Base-by-base conservation (phyloP, 2,329 filamentous ascomycete genomes). In the Penicillium corylophilum region DNA sequence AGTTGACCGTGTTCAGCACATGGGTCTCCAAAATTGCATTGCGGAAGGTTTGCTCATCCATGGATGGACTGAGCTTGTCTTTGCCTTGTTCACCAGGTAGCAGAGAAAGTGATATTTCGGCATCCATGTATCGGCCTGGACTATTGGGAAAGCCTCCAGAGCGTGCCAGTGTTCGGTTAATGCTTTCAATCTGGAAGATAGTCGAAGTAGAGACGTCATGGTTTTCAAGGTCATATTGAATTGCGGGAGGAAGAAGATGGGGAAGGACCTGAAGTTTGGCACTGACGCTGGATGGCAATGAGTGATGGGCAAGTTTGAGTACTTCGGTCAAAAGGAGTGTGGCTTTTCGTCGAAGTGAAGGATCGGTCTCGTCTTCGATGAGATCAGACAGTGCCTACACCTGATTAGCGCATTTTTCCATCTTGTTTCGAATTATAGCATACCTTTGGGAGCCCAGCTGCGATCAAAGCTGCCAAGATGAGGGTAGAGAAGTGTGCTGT, bases 111-210 rank as follows among this genome's bases (percentile, higher is more conserved):
- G 74, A 75, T 40, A 77, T 73, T 50, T 80, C 77, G 28, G 74
- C 72, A 41, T 72, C 71, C 55, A 73, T 68, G 43, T 76, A 74
- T 51, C 71, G 69, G 48, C 74, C 75, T 4, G 70, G 61, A 24
- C 66, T 66, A 45, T 67, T 66, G 26, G 71, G 62, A 33, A 73
- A 64, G n/a, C 76, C 74, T 5, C 84, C 82, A 43, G 90, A 95
- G 51, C 91, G 83, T 67, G 95, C 95, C 13, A 99, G 76, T 0
- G 92, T 97, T 56, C 90, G 85, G 70, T 93, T 99, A 60, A 99
- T 91, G 67, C 93, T 96, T 74, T 96, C 96, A 48, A 99, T 95
- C 68, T 97, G 94, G 65, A 97, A 99, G 12, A 99, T 90, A 16
- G 95, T 95, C 7, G 90, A 87, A 7, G 90, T 92, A 6, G 93